A percentile compares a stretch with the other conserved stretches of the same genome.
Conservation (phyloP, 2,329 filamentous ascomycete species). For the Hortaea werneckii region DNA sequence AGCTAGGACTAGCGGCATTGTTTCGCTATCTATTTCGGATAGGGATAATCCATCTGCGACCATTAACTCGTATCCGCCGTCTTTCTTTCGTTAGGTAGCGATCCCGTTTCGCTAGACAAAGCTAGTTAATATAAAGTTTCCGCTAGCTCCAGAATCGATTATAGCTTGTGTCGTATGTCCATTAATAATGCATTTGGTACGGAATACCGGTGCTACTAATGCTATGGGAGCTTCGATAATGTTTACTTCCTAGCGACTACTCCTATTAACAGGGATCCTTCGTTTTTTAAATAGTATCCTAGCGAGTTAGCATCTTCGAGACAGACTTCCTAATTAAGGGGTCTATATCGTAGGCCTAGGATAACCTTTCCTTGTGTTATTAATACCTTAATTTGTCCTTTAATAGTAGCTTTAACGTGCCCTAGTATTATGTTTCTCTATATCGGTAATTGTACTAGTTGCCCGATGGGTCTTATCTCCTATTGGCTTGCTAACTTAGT, state of each 20-base stretch:
- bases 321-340: too few species aligned
- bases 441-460: neutral
- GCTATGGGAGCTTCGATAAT: neutral
- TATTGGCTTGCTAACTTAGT: neutral
- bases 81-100: constrained; percentile 6
- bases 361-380: too few species aligned
- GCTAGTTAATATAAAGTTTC: constrained; percentile 6
- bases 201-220: constrained; percentile 4
- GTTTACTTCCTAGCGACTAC: neutral
- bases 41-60: constrained; percentile 6
- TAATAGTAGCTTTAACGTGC: too few species aligned
- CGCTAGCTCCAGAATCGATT: constrained; percentile 8
- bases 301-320: too few species aligned
- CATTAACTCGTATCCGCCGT: constrained; percentile 4
- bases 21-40: constrained; percentile 7
- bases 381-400: too few species aligned
- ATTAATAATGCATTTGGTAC: constrained; percentile 3
- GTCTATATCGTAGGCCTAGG: too few species aligned
- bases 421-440: constrained; percentile 1
- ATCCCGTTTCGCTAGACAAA: constrained; percentile 5
- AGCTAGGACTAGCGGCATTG: constrained; percentile 5
- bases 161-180: constrained; percentile 2
- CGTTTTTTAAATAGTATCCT: neutral
- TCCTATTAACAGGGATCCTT: neutral
- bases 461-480: neutral